phyloP scores from a whole-genome alignment of 768 basidiomycete species.

The Tylopilus intermedius region DNA sequence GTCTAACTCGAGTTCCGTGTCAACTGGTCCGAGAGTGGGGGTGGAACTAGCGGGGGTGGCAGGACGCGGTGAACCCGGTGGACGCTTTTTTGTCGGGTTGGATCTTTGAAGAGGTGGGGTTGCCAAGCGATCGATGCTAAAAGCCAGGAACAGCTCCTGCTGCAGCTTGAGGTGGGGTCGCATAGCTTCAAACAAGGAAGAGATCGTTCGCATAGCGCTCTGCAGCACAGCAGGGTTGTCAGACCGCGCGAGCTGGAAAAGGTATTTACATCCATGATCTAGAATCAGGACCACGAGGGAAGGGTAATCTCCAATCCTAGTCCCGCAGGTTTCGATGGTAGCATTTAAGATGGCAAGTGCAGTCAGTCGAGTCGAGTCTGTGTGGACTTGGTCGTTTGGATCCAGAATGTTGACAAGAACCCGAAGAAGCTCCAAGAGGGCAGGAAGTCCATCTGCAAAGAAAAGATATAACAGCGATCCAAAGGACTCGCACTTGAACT shows the following conservation, averaged over 20 bases:
- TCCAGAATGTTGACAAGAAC: conserved; percentile 94
- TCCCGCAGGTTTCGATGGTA: conserved; percentile 81
- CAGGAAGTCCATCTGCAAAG: conserved; percentile 76
- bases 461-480: background rate
- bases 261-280: conserved; percentile 91
- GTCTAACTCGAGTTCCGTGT: conserved; percentile 41
- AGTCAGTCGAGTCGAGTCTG: conserved; percentile 89
- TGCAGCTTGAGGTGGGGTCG: conserved; percentile 84
- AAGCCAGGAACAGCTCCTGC: conserved; percentile 91
- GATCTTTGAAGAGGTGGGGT: conserved; percentile 40
- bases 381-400: conserved; percentile 91
- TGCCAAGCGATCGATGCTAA: conserved; percentile 86
- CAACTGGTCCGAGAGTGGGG: conserved; percentile 38
- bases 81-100: conserved; percentile 29
- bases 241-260: conserved; percentile 94
- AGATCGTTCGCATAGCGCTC: conserved; percentile 75
- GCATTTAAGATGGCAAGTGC: conserved; percentile 84
- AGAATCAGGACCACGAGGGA: conserved; percentile 72
- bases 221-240: conserved; percentile 80
- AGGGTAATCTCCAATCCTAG: conserved; percentile 68
- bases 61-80: conserved; percentile 46
- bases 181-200: conserved; percentile 86
- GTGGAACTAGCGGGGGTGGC: conserved; percentile 45
- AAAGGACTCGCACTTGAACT: conserved; percentile 1
- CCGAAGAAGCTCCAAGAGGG: conserved; percentile 86